Percentiles rank a stretch among this genome's conserved stretches.
Evolutionary conservation across 371 early-diverging fungal genomes (phyloP).

Genomic region (Funneliformis caledonium): DNA sequence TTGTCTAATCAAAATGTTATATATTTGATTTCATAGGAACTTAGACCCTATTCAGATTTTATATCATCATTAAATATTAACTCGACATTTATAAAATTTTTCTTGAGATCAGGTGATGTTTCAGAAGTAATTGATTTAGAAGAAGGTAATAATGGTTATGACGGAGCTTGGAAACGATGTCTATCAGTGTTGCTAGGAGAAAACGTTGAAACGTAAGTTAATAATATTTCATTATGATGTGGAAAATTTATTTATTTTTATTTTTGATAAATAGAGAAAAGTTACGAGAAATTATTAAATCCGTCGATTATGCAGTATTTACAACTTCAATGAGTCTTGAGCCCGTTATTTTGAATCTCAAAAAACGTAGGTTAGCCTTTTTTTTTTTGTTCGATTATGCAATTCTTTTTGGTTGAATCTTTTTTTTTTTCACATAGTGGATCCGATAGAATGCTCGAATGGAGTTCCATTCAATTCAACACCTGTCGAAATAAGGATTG

Average conservation of each 20-base stretch:
- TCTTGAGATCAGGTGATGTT: background rate
- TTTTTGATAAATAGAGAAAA: slow-evolving; percentile 1
- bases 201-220: slow-evolving; percentile 17
- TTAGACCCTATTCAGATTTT: background rate
- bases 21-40: background rate
- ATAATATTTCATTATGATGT: background rate
- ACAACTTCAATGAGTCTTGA: slow-evolving; percentile 21
- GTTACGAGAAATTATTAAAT: slow-evolving; percentile 10
- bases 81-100: slow-evolving; percentile 12
- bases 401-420: background rate
- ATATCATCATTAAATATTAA: slow-evolving; percentile 17
- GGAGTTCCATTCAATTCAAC: background rate
- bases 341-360: slow-evolving; percentile 33
- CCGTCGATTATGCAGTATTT: slow-evolving; percentile 28
- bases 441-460: background rate
- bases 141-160: background rate
- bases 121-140: background rate
- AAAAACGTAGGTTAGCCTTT: background rate
- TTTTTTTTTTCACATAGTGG: background rate
- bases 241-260: background rate
- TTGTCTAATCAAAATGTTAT: too few relatives aligned
- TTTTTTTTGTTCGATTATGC: background rate
- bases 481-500: slow-evolving; percentile 21
- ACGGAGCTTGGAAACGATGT: slow-evolving; percentile 1
- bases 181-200: slow-evolving; percentile 19